phyloP scores from a whole-genome alignment of 1,284 basidiomycete genomes.

The Cryptococcus floricola region DNA sequence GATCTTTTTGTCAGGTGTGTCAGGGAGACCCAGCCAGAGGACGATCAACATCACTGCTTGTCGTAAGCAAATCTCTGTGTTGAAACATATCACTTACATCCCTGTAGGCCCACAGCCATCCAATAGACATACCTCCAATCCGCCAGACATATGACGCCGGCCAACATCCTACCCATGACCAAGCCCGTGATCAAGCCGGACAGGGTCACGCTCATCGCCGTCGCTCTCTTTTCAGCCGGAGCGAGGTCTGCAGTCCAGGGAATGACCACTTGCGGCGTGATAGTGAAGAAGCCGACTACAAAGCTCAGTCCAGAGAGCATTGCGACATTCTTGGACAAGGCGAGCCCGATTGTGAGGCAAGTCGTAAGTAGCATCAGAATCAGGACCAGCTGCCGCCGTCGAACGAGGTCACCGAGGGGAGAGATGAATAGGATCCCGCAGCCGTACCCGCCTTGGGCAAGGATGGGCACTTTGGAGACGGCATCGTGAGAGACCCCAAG shows the following conservation, averaged over 20 bases:
- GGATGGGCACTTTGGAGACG: constrained; percentile 58
- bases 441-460: constrained; percentile 55
- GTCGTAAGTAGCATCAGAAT: constrained; percentile 54
- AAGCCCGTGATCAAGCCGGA: constrained; percentile 67
- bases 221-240: constrained; percentile 59
- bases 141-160: constrained; percentile 62
- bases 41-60: constrained; percentile 52
- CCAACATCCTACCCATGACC: constrained; percentile 63
- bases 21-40: constrained; percentile 61
- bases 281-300: constrained; percentile 57
- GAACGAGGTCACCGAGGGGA: constrained; percentile 64
- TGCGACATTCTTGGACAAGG: constrained; percentile 53
- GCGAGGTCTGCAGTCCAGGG: constrained; percentile 66
- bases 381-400: constrained; percentile 57
- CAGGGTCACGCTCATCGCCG: constrained; percentile 63
- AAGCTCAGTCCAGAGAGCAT: constrained; percentile 60
- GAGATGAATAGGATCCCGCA: constrained; percentile 60
- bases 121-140: constrained; percentile 66
- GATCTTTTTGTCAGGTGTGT: constrained; percentile 61
- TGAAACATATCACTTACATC: constrained; percentile 23
- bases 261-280: constrained; percentile 54
- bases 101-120: constrained; percentile 57
- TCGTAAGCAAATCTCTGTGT: background rate
- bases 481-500: constrained; percentile 59
- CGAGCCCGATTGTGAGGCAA: constrained; percentile 58